These are phyloP conservation scores for Drechslerella stenobrocha DNA, from an alignment of 2,329 filamentous ascomycete genomes.

Conservation along the genomic window DNA sequence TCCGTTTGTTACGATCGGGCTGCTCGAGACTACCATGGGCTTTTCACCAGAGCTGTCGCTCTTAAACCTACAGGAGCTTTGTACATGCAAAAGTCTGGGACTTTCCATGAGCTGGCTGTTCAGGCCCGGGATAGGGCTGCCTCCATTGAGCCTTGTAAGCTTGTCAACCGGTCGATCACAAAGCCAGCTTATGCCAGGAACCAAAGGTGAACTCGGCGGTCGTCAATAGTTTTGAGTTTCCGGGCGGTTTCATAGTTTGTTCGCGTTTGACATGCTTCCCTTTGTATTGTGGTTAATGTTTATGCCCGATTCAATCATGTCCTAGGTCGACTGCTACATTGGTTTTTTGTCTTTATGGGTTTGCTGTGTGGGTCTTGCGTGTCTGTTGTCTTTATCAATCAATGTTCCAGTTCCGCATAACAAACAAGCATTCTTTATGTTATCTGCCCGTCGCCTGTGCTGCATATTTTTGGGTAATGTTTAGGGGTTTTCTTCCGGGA, in stretches of 20 bases:
- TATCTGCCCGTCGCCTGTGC: not conserved
- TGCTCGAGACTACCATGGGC: not conserved
- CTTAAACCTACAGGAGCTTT: too few species aligned
- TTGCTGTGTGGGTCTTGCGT: not conserved
- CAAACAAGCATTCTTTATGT: not conserved
- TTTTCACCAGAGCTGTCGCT: too few species aligned
- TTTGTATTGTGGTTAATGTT: conserved; percentile 10
- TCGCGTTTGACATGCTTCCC: not conserved
- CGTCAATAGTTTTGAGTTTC: conserved; percentile 9
- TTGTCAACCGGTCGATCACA: conserved; percentile 13
- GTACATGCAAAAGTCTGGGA: too few species aligned
- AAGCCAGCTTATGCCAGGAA: conserved; percentile 28
- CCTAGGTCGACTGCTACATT: too few species aligned
- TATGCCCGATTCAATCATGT: too few species aligned
- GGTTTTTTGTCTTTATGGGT: too few species aligned
- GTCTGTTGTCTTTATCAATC: conserved; percentile 7
- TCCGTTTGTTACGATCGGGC: not conserved
- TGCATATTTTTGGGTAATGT: too few species aligned
- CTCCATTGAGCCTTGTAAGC: conserved; percentile 8
- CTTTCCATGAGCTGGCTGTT: not conserved
- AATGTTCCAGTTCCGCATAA: not conserved
- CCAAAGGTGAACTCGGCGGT: conserved; percentile 32
- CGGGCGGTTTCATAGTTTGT: conserved; percentile 1
- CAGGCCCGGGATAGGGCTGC: not conserved
- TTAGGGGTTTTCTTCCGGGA: too few species aligned